Evolutionary conservation across 164 flowering plant genomes (phyloP), one percentile per base, ranked within the genome.

Genomic region (Malania oleifera): DNA sequence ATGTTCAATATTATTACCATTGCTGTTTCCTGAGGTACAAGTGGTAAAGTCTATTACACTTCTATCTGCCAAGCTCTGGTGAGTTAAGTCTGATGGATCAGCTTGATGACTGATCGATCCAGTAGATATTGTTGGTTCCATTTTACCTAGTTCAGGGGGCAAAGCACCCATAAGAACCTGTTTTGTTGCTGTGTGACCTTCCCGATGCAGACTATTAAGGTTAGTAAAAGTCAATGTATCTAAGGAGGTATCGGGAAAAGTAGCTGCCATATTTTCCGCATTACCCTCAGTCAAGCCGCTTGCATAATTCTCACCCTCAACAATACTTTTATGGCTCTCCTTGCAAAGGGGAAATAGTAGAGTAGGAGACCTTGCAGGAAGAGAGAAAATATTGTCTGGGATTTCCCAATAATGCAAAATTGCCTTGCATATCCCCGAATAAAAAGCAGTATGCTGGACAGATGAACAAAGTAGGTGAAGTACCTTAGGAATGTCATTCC

Each of bases 381-480:
- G 59, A 38, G 67, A 55, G 1, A 76, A 56, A 24, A 65, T 10
- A 47, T 50, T 67, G 62, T 63, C 74, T 12, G 83, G 76, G 14
- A 87, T 67, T 45, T 71, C 70, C 96, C 96, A 95, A 62, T 87
- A 83, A 54, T 75, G 77, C 37, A 70, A 40, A 70, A 95, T 82
- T 51, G 78, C 76, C 66, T 67, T 78, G 76, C 85, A 82, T 65
- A 95, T 76, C 46, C 62, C 81, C 13, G 60, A 60, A 74, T 95
- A 95, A 38, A 77, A 5, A 27, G 61, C 25, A 51, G 57, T 60
- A 72, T 78, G 73, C 51, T 78, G 75, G 13, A 27, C 41, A 41
- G 89, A 85, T 44, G 82, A 71, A 60, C 22, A 56, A 63, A 95
- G 87, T 14, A 70, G 59, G 48, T 59, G 70, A 40, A 89, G 55